Percentiles rank a stretch among this genome's conserved stretches.
Evolutionary conservation across 306 rosid species (phyloP).

Genomic region (Cicer cuneatum): DNA sequence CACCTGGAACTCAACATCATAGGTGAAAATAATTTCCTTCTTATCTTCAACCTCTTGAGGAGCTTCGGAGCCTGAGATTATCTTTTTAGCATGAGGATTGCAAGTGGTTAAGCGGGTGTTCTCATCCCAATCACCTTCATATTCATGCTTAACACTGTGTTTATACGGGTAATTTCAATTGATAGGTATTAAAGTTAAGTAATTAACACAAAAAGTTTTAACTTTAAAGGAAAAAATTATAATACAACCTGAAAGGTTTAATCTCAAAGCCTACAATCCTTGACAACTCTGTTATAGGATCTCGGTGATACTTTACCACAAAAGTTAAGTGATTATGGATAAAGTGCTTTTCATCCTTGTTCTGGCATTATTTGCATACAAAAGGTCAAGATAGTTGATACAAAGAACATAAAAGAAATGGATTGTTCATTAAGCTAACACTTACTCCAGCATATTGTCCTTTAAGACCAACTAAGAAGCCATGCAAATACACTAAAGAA

Average conservation of each 20-base stretch:
- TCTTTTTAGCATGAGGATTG: constrained; percentile 76
- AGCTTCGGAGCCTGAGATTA: constrained; percentile 69
- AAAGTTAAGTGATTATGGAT: constrained; percentile 84
- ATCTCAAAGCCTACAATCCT: constrained; percentile 97
- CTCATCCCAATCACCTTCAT: constrained; percentile 74
- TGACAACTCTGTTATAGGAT: constrained; percentile 67
- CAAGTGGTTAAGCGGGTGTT: constrained; percentile 71
- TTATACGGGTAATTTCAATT: constrained; percentile 41
- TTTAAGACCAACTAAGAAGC: constrained; percentile 83
- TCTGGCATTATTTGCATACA: constrained; percentile 51
- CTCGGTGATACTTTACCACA: constrained; percentile 77
- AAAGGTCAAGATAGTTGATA: constrained; percentile 38
- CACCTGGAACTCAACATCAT: constrained; percentile 92
- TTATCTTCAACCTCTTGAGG: constrained; percentile 91
- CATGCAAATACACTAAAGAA: constrained; percentile 77
- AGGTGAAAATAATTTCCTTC: constrained; percentile 80
- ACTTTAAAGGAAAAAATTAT: constrained; percentile 13
- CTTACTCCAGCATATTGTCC: constrained; percentile 86
- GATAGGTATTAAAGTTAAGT: not conserved
- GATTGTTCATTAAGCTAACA: constrained; percentile 22
- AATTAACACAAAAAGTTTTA: not conserved
- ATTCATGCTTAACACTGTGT: constrained; percentile 74
- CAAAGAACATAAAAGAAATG: not conserved
- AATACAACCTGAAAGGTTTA: constrained; percentile 77
- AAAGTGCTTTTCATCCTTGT: constrained; percentile 79